phyloP scores from a whole-genome alignment of 176 grass and related monocot genomes.

The Eleusine coracana region DNA sequence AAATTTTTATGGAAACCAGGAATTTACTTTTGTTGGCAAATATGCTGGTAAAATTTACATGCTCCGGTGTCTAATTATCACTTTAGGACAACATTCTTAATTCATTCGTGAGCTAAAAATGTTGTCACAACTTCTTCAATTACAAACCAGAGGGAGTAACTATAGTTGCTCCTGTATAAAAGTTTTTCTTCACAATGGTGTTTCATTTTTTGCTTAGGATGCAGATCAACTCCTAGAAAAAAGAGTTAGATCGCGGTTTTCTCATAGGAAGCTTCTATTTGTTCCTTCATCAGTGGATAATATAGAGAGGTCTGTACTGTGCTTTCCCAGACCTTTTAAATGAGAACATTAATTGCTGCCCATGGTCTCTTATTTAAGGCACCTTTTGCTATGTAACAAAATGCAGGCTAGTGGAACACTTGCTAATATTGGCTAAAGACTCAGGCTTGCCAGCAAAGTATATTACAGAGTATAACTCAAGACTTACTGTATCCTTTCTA shows the following conservation, averaged over 20 bases:
- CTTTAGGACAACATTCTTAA: not conserved
- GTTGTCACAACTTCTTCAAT: not conserved
- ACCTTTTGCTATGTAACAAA: constrained; percentile 28
- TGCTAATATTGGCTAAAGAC: constrained; percentile 62
- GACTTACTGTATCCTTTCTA: constrained; percentile 71
- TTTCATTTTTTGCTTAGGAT: constrained; percentile 57
- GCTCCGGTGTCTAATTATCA: too few species aligned
- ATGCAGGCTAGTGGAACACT: constrained; percentile 77
- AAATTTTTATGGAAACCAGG: constrained; percentile 13
- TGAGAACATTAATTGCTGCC: constrained; percentile 15
- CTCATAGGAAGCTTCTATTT: constrained; percentile 86
- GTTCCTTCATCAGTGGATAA: constrained; percentile 72
- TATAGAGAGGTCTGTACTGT: constrained; percentile 52
- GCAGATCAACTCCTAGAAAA: constrained; percentile 93
- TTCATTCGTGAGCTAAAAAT: not conserved
- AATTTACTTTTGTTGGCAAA: constrained; percentile 8
- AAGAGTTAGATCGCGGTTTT: constrained; percentile 94
- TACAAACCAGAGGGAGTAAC: not conserved
- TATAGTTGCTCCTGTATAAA: not conserved
- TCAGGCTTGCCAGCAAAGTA: constrained; percentile 59
- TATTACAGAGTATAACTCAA: constrained; percentile 67
- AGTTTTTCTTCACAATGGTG: not conserved
- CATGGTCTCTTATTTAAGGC: constrained; percentile 23
- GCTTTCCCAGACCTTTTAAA: constrained; percentile 11
- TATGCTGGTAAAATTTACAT: not conserved